Evolutionary conservation across 75 land plant genomes (phyloP), one percentile per base, ranked within the genome.

Genomic region (Picea sitchensis): DNA sequence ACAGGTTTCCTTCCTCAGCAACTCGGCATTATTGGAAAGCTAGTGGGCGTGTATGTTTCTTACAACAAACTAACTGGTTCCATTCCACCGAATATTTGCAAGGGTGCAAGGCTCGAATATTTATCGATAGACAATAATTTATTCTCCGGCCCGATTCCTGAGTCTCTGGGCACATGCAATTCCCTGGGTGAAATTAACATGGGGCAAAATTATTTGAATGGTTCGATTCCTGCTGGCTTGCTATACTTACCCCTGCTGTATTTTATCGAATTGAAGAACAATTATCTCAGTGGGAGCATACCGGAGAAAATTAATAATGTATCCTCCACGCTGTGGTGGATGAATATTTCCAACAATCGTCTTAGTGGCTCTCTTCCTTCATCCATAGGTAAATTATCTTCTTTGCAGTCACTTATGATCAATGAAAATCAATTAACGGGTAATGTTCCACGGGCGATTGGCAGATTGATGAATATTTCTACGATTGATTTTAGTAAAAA

Each of bases 61-160:
- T 86, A 93, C 20, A 92, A 92, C 82, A 85, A 82, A 82, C 91
- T 95, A 84, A 90, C 84, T 61, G 98, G 98, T 17, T 76, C 87
- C 6, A 90, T 95, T 31, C 95, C 98, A 1, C 18, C 1, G 14
- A 23, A 75, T 12, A 76, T 95, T 21, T 92, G 98, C 61, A 61
- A 88, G 3, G 81, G 86, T 2, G 77, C 74, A 26, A 79, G 81
- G 82, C 89, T 95, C 14, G 80, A 59, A 51, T 77, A 84, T 3
- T 78, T 95, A 14, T 90, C 92, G 67, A 86, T 92, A n/a, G 20
- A 84, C 12, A 84, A 81, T 13, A 95, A 95, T 65, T 85, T 89
- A 71, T 84, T 95, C 54, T 87, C 87, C 14, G 98, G 95, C 4
- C 82, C 90, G 12, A 83, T 92, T 11, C 98, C 98, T 2, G 89